Evolutionary conservation across 208 protist genomes (phyloP).

Genomic region (Vickermania spadyakhi): DNA sequence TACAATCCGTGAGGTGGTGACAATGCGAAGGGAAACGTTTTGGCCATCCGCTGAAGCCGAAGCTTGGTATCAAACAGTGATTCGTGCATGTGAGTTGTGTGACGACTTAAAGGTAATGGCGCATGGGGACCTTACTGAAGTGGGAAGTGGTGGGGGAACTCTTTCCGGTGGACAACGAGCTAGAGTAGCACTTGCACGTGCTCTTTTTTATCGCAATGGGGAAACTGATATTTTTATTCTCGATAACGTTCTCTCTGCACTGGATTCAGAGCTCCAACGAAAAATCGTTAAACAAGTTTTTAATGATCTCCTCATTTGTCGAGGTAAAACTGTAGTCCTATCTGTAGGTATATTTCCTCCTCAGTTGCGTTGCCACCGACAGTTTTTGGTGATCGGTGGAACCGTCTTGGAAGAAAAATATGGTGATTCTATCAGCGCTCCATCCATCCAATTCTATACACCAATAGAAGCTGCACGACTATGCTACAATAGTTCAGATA

Average conservation of each 20-base stretch:
- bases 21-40: slow-evolving; percentile 25
- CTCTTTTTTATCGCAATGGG: slow-evolving; percentile 42
- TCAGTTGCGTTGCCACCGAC: slow-evolving; percentile 34
- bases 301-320: slow-evolving; percentile 18
- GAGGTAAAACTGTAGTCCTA: slow-evolving; percentile 40
- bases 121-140: slow-evolving; percentile 80
- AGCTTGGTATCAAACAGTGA: slow-evolving; percentile 52
- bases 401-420: slow-evolving; percentile 10
- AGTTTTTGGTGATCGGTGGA: slow-evolving; percentile 30
- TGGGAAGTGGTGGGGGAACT: slow-evolving; percentile 73
- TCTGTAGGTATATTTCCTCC: slow-evolving; percentile 23
- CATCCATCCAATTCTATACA: too few species aligned
- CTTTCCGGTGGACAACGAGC: slow-evolving; percentile 84
- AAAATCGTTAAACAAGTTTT: slow-evolving; percentile 74
- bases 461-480: too few species aligned
- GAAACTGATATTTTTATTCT: slow-evolving; percentile 74
- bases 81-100: slow-evolving; percentile 63
- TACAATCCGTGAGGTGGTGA: slow-evolving; percentile 93
- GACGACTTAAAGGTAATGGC: slow-evolving; percentile 70
- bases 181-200: slow-evolving; percentile 75
- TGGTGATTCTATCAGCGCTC: too few species aligned
- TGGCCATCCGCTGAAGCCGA: slow-evolving; percentile 6
- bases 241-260: slow-evolving; percentile 90
- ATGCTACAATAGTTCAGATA: too few species aligned
- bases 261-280: slow-evolving; percentile 86